Evolutionary conservation across 441 rosid genomes (phyloP).

Genomic region (Euphorbia corollata): DNA sequence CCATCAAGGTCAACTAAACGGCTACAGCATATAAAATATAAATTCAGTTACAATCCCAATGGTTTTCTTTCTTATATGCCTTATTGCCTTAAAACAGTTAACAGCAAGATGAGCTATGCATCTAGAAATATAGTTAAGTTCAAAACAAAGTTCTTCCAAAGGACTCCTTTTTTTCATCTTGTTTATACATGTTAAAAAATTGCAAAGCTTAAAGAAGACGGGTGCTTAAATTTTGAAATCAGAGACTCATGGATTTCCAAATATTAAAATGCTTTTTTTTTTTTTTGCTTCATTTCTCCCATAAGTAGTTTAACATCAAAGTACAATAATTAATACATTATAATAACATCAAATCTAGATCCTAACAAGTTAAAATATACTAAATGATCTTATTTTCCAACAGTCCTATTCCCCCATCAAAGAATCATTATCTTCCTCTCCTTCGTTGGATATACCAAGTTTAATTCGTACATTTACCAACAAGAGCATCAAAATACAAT

Average conservation of each 20-base stretch:
- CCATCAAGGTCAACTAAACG: neutral
- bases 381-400: neutral
- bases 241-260: neutral
- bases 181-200: neutral
- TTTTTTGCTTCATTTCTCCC: too few relatives aligned
- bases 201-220: neutral
- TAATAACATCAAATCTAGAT: neutral
- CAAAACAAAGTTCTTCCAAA: neutral
- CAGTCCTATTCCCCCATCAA: neutral
- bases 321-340: neutral
- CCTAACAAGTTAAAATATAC: neutral
- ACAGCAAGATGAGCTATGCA: neutral
- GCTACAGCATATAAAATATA: neutral
- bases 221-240: neutral
- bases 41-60: neutral
- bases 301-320: too few relatives aligned
- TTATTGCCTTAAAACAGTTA: neutral
- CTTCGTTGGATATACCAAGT: neutral
- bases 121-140: neutral
- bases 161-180: neutral
- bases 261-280: neutral
- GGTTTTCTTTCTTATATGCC: neutral
- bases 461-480: neutral
- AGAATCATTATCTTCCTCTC: neutral
- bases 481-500: neutral